phyloP scores from a whole-genome alignment of 2,329 filamentous ascomycete species.

The Niveomyces coronatus region DNA sequence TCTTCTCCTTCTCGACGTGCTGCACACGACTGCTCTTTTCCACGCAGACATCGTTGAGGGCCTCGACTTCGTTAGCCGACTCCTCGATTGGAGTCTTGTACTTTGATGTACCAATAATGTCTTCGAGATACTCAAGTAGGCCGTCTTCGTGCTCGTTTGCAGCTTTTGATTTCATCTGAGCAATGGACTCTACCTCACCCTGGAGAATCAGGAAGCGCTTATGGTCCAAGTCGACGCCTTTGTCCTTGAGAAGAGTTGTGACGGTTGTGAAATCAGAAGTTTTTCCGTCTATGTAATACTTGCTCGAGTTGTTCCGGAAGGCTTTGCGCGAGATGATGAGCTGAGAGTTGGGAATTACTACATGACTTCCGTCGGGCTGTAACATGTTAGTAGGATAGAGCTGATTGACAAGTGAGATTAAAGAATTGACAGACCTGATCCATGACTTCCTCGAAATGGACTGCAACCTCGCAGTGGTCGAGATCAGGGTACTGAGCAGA shows the following conservation, averaged over 20 bases:
- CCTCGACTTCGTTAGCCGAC: conserved; percentile 79
- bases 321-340: conserved; percentile 83
- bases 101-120: conserved; percentile 97
- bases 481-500: conserved; percentile 79
- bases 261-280: conserved; percentile 89
- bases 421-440: conserved; percentile 51
- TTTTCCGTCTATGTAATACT: conserved; percentile 91
- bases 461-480: conserved; percentile 88
- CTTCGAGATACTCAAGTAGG: conserved; percentile 89
- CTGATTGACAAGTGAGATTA: too few relatives aligned
- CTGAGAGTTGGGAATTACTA: conserved; percentile 73
- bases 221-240: conserved; percentile 91
- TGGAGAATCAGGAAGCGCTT: conserved; percentile 97
- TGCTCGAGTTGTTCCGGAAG: conserved; percentile 97
- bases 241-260: conserved; percentile 73
- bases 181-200: conserved; percentile 96
- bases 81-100: conserved; percentile 98
- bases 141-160: conserved; percentile 93
- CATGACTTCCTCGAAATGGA: conserved; percentile 92
- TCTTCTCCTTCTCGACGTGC: conserved; percentile 96
- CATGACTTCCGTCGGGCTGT: conserved; percentile 59
- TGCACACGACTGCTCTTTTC: conserved; percentile 95
- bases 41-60: conserved; percentile 84
- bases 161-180: conserved; percentile 98
- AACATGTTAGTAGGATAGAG: conserved; percentile 18